These are phyloP conservation scores for Lentinula lateritia DNA, from an alignment of 768 basidiomycete species.

Conservation along the genomic window DNA sequence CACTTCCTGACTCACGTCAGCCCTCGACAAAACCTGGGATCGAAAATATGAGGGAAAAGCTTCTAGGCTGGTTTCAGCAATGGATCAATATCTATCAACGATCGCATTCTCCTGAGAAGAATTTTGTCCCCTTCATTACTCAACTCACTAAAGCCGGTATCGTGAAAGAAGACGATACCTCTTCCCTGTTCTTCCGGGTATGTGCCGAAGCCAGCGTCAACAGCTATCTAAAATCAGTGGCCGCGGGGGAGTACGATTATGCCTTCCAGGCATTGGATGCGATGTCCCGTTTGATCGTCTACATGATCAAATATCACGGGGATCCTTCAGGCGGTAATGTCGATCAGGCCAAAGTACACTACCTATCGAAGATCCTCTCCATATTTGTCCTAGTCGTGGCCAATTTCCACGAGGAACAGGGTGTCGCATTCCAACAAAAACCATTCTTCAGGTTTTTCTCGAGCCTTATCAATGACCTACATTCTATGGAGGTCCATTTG, in stretches of 20 bases:
- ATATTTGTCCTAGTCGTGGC: slow-evolving; percentile 96
- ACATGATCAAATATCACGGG: slow-evolving; percentile 99
- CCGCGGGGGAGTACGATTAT: slow-evolving; percentile 65
- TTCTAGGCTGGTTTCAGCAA: slow-evolving; percentile 83
- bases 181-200: slow-evolving; percentile 97
- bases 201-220: slow-evolving; percentile 93
- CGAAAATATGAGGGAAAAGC: slow-evolving; percentile 68
- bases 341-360: slow-evolving; percentile 93
- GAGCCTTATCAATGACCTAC: slow-evolving; percentile 88
- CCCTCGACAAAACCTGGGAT: slow-evolving; percentile 62
- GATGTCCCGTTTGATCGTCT: slow-evolving; percentile 89
- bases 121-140: slow-evolving; percentile 95
- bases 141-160: slow-evolving; percentile 96
- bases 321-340: slow-evolving; percentile 91
- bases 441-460: slow-evolving; percentile 99
- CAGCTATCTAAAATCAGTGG: slow-evolving; percentile 73
- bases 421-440: slow-evolving; percentile 87
- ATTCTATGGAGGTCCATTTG: slow-evolving; percentile 77
- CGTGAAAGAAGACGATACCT: slow-evolving; percentile 90
- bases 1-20: slow-evolving; percentile 37
- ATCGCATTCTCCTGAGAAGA: slow-evolving; percentile 86
- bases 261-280: slow-evolving; percentile 95
- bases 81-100: slow-evolving; percentile 96
- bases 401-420: slow-evolving; percentile 92
- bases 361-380: slow-evolving; percentile 93